Conservation (phyloP, 2,329 filamentous ascomycete genomes). For the Paraphaeosphaeria minitans region DNA sequence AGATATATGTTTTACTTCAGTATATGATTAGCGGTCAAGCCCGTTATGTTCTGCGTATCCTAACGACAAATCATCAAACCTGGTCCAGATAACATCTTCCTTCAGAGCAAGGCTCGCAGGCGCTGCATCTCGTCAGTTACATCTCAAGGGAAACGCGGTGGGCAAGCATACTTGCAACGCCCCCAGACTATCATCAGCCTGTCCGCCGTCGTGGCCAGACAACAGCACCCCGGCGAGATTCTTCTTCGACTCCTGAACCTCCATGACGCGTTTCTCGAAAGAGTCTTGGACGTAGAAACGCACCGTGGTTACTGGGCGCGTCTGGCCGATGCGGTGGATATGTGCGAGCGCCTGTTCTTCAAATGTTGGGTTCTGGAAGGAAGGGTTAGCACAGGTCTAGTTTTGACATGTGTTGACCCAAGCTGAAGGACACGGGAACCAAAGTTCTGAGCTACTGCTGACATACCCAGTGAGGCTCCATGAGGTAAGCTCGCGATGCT, state of each 20-base stretch:
- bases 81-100: no score
- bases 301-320: conserved; percentile 41
- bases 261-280: conserved; percentile 43
- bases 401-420: neutral
- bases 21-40: no score
- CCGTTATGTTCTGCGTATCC: no score
- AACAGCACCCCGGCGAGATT: conserved; percentile 23
- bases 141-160: no score
- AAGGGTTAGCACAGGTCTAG: neutral
- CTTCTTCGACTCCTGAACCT: conserved; percentile 24
- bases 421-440: no score
- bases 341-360: conserved; percentile 53
- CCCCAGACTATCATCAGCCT: conserved; percentile 24
- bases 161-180: conserved; percentile 16
- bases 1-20: no score
- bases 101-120: no score
- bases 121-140: no score
- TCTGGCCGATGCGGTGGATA: conserved; percentile 30
- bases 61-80: no score
- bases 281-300: conserved; percentile 47
- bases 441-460: no score
- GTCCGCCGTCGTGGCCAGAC: conserved; percentile 21
- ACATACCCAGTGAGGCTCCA: conserved; percentile 56
- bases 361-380: conserved; percentile 45
- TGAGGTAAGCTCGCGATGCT: conserved; percentile 55